Evolutionary conservation across 345 rosid genomes (phyloP), one percentile per base, ranked within the genome.

Genomic region (Syzygium grande): DNA sequence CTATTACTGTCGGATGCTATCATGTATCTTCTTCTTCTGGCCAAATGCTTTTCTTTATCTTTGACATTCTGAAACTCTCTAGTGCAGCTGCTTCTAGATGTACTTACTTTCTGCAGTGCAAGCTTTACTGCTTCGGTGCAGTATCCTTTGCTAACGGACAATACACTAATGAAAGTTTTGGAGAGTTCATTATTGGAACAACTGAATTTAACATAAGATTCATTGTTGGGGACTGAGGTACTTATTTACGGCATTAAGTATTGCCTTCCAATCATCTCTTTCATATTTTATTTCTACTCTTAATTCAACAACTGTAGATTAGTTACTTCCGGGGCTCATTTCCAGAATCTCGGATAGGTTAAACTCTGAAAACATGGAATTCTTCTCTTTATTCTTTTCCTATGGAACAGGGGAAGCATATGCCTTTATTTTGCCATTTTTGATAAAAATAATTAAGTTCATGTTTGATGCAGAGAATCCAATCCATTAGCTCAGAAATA

Each of bases 1-100:
- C 23, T 29, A 68, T 51, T 34, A 3, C 85, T 41, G 87, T 84
- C 38, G 52, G 51, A 85, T 85, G 19, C 59, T 49, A 10, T 25
- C 54, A 29, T 59, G 51, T 63, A 30, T 86, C 46, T 16, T 52
- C 38, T 85, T 30, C 52, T 84, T 30, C 30, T 29, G 27, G 13
- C 38, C 86, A 86, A 88, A 88, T 55, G 84, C 86, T 46, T 84
- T 52, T 54, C 54, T 52, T 43, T 52, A 29, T 41, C 13, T 59
- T 89, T 89, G 88, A 88, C 88, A 51, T 87, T 83, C 84, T 85
- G n/a, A 78, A 77, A 27, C 84, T 58, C 83, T 85, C 55, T 88
- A 56, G 86, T 94, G 93, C 99, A 98, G 99, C 93, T 96, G 86
- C 98, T 98, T 89, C 89, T 92, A 88, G 96, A 93, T 58, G 89